These are phyloP conservation scores for Globisporangium paroecandrum DNA, from an alignment of 352 stramenopile genomes.

Conservation along the genomic window DNA sequence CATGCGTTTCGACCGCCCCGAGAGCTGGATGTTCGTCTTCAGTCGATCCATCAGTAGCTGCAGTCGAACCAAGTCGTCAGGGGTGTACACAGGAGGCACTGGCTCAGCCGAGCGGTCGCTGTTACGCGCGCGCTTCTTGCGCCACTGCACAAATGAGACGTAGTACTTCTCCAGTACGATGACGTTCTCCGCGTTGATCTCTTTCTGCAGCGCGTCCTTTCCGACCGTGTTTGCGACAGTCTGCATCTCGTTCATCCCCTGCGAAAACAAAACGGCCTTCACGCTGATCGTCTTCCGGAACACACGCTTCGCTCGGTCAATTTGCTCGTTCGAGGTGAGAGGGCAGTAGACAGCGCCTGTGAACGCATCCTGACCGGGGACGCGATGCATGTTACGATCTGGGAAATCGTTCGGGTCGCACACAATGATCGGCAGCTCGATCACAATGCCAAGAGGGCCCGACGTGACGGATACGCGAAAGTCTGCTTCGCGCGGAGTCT, in stretches of 20 bases:
- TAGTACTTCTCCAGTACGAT: constrained; percentile 59
- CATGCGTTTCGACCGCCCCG: constrained; percentile 73
- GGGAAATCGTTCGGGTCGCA: constrained; percentile 33
- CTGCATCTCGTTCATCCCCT: constrained; percentile 94
- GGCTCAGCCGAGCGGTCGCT: not conserved
- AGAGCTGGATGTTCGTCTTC: constrained; percentile 40
- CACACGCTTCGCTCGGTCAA: constrained; percentile 50
- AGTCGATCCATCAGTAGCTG: constrained; percentile 34
- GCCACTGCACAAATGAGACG: constrained; percentile 35
- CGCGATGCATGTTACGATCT: constrained; percentile 64
- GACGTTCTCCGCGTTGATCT: constrained; percentile 81
- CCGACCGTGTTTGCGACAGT: constrained; percentile 89
- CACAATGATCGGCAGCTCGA: constrained; percentile 76
- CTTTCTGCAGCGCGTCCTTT: constrained; percentile 67
- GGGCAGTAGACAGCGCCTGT: constrained; percentile 69
- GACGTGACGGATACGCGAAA: constrained; percentile 76
- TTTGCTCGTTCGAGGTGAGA: constrained; percentile 42
- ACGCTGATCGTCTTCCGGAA: constrained; percentile 58
- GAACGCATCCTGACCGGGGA: constrained; percentile 70
- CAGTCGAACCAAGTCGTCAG: constrained; percentile 29
- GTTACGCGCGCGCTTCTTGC: constrained; percentile 21
- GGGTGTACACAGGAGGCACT: constrained; percentile 24
- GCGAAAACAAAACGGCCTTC: constrained; percentile 79
- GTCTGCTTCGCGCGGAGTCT: constrained; percentile 51
- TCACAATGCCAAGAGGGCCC: constrained; percentile 48